phyloP scores from a whole-genome alignment of 148 eudicot species.

The Gaultheria prostrata region DNA sequence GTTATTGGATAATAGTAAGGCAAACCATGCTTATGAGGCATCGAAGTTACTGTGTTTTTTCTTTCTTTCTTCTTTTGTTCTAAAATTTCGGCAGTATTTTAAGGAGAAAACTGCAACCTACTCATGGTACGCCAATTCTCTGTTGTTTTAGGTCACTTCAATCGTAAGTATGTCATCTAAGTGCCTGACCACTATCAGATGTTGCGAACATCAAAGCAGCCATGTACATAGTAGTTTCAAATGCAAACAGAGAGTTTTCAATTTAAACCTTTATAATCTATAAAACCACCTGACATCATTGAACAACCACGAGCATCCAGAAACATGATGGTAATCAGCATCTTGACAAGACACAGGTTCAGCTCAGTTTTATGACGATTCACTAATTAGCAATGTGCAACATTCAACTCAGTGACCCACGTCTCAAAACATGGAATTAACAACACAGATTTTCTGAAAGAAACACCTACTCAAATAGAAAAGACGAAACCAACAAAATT shows the following conservation, averaged over 20 bases:
- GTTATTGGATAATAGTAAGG: background rate
- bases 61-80: background rate
- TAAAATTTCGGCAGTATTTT: background rate
- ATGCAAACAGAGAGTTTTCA: background rate
- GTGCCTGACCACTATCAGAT: background rate
- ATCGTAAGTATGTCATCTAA: too few relatives aligned
- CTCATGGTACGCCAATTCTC: too few relatives aligned
- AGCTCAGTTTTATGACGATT: background rate
- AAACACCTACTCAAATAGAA: constrained; percentile 3
- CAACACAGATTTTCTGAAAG: background rate
- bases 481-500: background rate
- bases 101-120: too few relatives aligned
- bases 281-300: background rate
- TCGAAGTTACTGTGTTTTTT: too few relatives aligned
- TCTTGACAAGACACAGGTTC: too few relatives aligned
- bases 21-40: too few relatives aligned
- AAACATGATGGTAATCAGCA: background rate
- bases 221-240: background rate
- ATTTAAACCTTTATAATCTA: too few relatives aligned
- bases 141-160: too few relatives aligned
- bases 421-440: constrained; percentile 1
- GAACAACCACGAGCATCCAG: background rate
- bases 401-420: background rate
- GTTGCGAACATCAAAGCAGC: background rate
- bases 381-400: background rate